Conservation (phyloP, 371 early-diverging fungal species). For the Sporodiniella umbellata region DNA sequence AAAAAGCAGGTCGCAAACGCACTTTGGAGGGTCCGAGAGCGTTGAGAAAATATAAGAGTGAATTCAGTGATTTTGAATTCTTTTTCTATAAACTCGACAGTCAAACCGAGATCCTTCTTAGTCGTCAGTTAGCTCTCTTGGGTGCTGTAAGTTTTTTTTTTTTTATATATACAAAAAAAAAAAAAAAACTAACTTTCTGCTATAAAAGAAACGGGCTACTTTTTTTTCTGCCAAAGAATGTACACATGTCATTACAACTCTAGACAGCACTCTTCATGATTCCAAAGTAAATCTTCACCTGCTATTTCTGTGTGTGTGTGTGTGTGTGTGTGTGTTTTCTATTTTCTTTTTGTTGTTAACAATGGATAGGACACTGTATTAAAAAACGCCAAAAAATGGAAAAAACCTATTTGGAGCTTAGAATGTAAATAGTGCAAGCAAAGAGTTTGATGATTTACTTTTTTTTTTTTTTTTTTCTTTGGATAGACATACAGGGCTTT, state of each 20-base stretch:
- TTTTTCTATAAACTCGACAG: not conserved
- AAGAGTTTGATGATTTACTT: too few relatives aligned
- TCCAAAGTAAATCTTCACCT: not conserved
- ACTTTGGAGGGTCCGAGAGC: too few relatives aligned
- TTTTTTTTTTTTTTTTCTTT: not conserved
- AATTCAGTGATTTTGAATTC: not conserved
- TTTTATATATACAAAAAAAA: not conserved
- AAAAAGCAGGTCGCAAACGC: too few relatives aligned
- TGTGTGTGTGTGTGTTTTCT: too few relatives aligned
- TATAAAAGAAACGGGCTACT: not conserved
- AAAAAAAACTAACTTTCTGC: not conserved
- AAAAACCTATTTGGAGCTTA: not conserved
- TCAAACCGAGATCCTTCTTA: not conserved
- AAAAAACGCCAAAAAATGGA: not conserved
- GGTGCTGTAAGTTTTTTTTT: not conserved
- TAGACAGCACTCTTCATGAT: too few relatives aligned
- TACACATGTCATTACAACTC: conserved; percentile 2
- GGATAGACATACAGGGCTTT: not conserved
- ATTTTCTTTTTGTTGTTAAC: not conserved
- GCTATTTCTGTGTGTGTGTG: too few relatives aligned
- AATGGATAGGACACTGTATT: not conserved
- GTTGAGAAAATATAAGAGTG: not conserved
- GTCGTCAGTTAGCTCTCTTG: not conserved
- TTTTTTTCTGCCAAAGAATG: conserved; percentile 1
- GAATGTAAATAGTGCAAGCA: not conserved